These are phyloP conservation scores for Solanum medicagineum DNA, from an alignment of 257 asterid species.

Conservation along the genomic window DNA sequence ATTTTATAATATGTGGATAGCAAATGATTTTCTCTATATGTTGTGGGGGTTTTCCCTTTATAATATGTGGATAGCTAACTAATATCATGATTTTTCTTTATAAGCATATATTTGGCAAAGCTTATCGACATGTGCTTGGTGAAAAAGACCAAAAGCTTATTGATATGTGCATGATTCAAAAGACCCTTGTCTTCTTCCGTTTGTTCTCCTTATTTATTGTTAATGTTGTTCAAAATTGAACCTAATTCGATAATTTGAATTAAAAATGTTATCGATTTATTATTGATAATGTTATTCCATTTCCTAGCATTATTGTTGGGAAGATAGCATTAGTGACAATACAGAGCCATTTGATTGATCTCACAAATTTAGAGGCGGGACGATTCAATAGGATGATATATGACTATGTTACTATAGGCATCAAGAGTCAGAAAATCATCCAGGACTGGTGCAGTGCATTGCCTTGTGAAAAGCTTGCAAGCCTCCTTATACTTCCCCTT, in stretches of 20 bases:
- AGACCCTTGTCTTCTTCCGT: not conserved
- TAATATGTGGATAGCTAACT: not conserved
- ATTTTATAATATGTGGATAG: not conserved
- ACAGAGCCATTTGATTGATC: not conserved
- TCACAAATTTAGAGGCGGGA: conserved; percentile 32
- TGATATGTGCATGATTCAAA: not conserved
- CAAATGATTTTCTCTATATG: no score
- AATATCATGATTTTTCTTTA: not conserved
- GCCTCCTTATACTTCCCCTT: conserved; percentile 77
- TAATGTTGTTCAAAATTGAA: not conserved
- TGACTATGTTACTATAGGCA: conserved; percentile 66
- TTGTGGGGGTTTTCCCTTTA: no score
- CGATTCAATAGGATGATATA: conserved; percentile 40
- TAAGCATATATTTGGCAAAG: not conserved
- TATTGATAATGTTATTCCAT: not conserved
- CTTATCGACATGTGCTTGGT: not conserved
- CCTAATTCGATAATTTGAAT: not conserved
- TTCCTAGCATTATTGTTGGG: not conserved
- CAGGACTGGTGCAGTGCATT: conserved; percentile 47
- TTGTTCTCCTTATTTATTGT: not conserved
- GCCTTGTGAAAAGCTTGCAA: conserved; percentile 61
- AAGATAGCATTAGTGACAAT: not conserved
- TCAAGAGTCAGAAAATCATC: conserved; percentile 86
- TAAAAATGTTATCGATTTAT: not conserved
- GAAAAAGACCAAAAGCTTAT: not conserved